These are phyloP conservation scores for Priceomyces melissophilus DNA, from an alignment of 805 yeast species.

Conservation along the genomic window DNA sequence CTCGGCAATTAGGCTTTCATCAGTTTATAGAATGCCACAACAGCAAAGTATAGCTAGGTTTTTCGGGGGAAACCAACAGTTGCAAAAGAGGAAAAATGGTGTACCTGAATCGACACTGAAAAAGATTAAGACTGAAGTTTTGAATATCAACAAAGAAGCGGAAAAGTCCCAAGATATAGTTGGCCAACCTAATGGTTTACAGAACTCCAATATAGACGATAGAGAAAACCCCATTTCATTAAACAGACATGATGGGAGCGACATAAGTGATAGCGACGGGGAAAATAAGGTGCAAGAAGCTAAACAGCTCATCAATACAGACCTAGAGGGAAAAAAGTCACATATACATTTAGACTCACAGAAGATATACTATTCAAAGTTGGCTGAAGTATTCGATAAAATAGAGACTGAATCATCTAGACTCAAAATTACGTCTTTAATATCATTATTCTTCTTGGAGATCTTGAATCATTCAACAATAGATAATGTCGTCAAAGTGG, in stretches of 20 bases:
- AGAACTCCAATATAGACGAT: too few relatives aligned
- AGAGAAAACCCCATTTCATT: too few relatives aligned
- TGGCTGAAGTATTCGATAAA: conserved; percentile 67
- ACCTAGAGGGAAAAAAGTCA: conserved; percentile 9
- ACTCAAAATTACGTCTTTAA: conserved; percentile 71
- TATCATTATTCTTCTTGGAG: conserved; percentile 68
- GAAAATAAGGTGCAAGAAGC: conserved; percentile 11
- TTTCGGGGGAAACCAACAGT: conserved; percentile 12
- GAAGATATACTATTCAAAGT: conserved; percentile 32
- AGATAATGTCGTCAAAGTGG: conserved; percentile 60
- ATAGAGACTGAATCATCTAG: conserved; percentile 81
- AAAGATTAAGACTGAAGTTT: neutral
- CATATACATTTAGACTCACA: conserved; percentile 9
- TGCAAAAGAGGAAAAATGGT: conserved; percentile 1
- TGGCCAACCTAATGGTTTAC: too few relatives aligned
- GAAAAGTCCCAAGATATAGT: neutral
- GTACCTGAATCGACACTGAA: neutral
- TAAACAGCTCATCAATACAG: conserved; percentile 10
- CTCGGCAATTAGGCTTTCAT: too few relatives aligned
- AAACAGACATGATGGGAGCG: neutral
- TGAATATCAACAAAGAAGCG: neutral
- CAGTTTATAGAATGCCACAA: conserved; percentile 17
- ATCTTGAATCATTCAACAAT: conserved; percentile 48
- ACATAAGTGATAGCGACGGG: conserved; percentile 3
- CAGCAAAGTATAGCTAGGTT: conserved; percentile 35